Evolutionary conservation across 768 basidiomycete genomes (phyloP), one percentile per base, ranked within the genome.

Genomic region (Panaeolus cyanescens): DNA sequence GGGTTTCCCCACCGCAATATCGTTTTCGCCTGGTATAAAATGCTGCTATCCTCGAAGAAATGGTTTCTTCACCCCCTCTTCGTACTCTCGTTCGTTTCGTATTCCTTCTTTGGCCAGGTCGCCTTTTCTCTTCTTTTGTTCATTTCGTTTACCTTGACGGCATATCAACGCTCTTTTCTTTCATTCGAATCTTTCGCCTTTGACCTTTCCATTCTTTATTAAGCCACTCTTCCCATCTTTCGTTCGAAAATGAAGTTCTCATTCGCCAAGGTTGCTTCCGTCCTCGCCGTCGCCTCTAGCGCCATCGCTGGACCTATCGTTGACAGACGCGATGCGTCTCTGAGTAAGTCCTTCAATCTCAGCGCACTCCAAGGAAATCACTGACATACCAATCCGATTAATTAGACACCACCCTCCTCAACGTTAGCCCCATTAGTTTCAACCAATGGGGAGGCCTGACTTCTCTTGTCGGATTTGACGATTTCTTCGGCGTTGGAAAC

Each of bases 401-500:
- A n/a, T n/a, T 28, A 50, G 45, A 50, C 25, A 25, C 45, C 25
- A 25, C 45, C 5, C 12, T 28, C 36, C n/a, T 17, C 12, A 13
- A 10, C 25, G 30, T 50, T 13, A 50, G 19, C 25, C 45, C 45
- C 15, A 57, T 61, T 37, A 75, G 75, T 28, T 76, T 78, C 68
- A 70, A 77, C 68, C 62, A 73, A 65, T 78, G 75, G 72, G 70
- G 69, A 59, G 77, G 77, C 9, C 59, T 70, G 54, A 60, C 65
- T 19, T 74, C 75, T 31, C 62, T 77, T 19, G 54, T 62, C 53
- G 63, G 68, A 56, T 79, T 79, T 60, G 76, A 77, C 59, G 69
- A 74, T 64, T 79, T 79, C 71, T 77, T 75, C 54, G 77, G 76
- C n/a, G 55, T 64, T 19, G 69, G 70, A 33, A 75, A 79, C 70